Base-by-base conservation (phyloP, 2,329 filamentous ascomycete species). In the Neoscytalidium dimidiatum region DNA sequence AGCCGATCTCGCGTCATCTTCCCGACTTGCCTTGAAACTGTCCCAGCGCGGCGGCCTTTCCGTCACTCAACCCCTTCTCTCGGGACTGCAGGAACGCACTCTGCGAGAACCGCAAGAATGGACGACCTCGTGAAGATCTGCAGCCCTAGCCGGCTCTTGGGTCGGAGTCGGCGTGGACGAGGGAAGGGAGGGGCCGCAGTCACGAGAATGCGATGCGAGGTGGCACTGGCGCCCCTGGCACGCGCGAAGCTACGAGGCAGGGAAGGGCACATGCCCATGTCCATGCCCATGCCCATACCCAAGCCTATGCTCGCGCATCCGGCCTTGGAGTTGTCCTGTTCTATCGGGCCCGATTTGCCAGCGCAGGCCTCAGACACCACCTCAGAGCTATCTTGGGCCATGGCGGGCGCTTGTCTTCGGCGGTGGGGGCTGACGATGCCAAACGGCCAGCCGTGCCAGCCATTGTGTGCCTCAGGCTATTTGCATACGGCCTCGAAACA, bases 1-100 rank as follows among this genome's bases (percentile, higher is more conserved):
- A 64, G 43, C 57, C 49, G 43, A 57, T 64, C 62, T 64, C 62
- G 62, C 62, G 62, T 64, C 62, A 64, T 64, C 62, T 19, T 19
- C 49, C 61, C 61, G 61, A 64, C 61, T 13, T 23, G 35, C 49
- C 49, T 46, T 41, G 62, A 56, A 57, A 62, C 58, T 31, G 62
- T 58, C 62, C 62, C 62, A 23, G 41, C 51, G 26, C 62, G 8
- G 51, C 52, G 62, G 51, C 62, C 51, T 48, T 58, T 64, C 62
- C 51, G 62, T 64, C 62, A 43, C 62, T 57, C 62, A 58, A 58
- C 51, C 62, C 62, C 49, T 11, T 14, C 51, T 19, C 41, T 38
- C 52, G 62, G 62, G 62, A 57, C 51, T 38, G 41, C 49, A 46
- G 62, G 48, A 64, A 46, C 49, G 62, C 58, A 26, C 19, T 5